A percentile compares a stretch with the other conserved stretches of the same genome.
Conservation (phyloP, 2,329 filamentous ascomycete genomes). For the Domatiomyces catenatus region DNA sequence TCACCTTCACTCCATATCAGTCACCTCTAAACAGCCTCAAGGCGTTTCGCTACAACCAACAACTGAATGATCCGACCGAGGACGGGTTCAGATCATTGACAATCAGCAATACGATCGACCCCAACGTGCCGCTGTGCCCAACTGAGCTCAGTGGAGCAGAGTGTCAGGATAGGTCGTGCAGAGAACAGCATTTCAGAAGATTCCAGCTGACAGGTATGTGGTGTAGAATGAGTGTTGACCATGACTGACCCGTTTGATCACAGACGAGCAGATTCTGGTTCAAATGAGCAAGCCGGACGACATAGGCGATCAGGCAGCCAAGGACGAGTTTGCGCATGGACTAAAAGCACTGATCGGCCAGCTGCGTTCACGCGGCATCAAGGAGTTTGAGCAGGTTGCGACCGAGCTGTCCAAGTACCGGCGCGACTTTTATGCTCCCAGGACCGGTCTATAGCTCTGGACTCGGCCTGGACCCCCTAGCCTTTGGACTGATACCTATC, state of each 20-base stretch:
- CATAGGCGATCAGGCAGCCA: slow-evolving; percentile 30
- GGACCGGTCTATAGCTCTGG: background rate
- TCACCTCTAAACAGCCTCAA: slow-evolving; percentile 72
- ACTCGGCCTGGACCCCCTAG: too few species aligned
- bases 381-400: slow-evolving; percentile 35
- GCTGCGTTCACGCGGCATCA: slow-evolving; percentile 34
- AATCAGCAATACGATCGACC: slow-evolving; percentile 81
- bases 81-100: slow-evolving; percentile 79
- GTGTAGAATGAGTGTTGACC: background rate
- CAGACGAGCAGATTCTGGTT: slow-evolving; percentile 37
- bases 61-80: slow-evolving; percentile 51
- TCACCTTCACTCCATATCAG: slow-evolving; percentile 46
- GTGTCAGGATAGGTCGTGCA: slow-evolving; percentile 62
- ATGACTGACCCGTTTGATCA: slow-evolving; percentile 9
- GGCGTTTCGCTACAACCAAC: slow-evolving; percentile 78
- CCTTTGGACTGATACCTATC: background rate
- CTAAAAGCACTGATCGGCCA: slow-evolving; percentile 35
- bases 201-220: slow-evolving; percentile 59
- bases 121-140: slow-evolving; percentile 57
- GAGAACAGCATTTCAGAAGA: slow-evolving; percentile 63
- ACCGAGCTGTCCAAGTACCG: slow-evolving; percentile 35
- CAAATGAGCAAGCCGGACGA: slow-evolving; percentile 34
- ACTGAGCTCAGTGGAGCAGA: slow-evolving; percentile 54
- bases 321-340: slow-evolving; percentile 29
- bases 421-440: slow-evolving; percentile 20